Evolutionary conservation across 805 yeast species (phyloP).

Genomic region (Priceomyces melissophilus): DNA sequence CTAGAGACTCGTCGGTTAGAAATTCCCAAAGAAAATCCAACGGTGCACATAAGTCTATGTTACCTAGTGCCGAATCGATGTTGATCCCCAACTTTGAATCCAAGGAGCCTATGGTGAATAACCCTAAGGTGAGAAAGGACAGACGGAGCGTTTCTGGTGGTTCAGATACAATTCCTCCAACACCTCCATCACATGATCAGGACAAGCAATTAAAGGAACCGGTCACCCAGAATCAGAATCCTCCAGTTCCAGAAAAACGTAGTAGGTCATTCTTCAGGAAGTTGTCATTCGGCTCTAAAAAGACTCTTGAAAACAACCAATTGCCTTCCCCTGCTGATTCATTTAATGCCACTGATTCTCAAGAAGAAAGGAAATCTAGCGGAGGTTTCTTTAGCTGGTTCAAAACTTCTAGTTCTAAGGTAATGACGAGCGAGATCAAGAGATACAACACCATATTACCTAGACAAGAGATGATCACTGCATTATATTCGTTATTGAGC

Average conservation of each 20-base stretch:
- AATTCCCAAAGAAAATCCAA: conserved; percentile 1
- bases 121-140: conserved; percentile 17
- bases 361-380: conserved; percentile 20
- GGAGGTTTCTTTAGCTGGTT: conserved; percentile 41
- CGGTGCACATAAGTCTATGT: conserved; percentile 21
- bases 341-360: conserved; percentile 17
- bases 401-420: conserved; percentile 20
- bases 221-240: conserved; percentile 22
- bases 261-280: conserved; percentile 46
- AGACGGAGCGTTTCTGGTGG: background rate
- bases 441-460: conserved; percentile 40
- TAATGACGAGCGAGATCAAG: conserved; percentile 25
- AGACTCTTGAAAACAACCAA: conserved; percentile 28
- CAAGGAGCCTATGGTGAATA: conserved; percentile 3
- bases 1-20: conserved; percentile 2
- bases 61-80: conserved; percentile 36
- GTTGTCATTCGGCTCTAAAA: conserved; percentile 48
- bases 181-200: conserved; percentile 11
- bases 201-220: conserved; percentile 35
- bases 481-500: conserved; percentile 55
- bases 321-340: conserved; percentile 36
- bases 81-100: conserved; percentile 25
- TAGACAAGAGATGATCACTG: conserved; percentile 58
- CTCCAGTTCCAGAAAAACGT: conserved; percentile 19
- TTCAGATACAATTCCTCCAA: conserved; percentile 15